A percentile compares a stretch with the other conserved stretches of the same genome.
Conservation (phyloP, 306 rosid genomes). For the Casuarina cunninghamiana region DNA sequence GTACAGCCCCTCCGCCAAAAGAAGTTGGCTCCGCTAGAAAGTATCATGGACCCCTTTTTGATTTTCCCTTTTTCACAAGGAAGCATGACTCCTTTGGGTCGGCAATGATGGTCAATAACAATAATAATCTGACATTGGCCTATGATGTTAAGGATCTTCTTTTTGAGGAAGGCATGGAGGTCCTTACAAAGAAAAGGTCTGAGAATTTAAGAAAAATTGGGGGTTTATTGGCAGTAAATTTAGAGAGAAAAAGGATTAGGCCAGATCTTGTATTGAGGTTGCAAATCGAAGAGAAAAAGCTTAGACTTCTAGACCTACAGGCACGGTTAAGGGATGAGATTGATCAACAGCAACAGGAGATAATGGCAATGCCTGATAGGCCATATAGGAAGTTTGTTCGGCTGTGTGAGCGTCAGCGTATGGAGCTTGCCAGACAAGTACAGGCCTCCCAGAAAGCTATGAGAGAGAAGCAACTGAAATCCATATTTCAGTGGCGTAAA, state of each 20-base stretch:
- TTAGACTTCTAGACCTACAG: conserved; percentile 82
- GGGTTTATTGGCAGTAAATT: conserved; percentile 82
- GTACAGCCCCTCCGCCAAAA: conserved; percentile 58
- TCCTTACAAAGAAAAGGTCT: conserved; percentile 68
- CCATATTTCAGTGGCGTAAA: conserved; percentile 95
- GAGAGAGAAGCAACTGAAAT: conserved; percentile 91
- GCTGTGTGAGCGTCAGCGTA: conserved; percentile 92
- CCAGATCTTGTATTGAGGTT: conserved; percentile 89
- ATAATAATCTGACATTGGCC: conserved; percentile 72
- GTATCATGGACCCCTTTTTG: conserved; percentile 97
- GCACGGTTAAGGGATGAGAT: conserved; percentile 92
- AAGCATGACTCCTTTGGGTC: conserved; percentile 90
- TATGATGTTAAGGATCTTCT: conserved; percentile 91
- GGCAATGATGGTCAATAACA: conserved; percentile 62
- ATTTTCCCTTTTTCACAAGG: conserved; percentile 95
- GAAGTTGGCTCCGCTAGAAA: conserved; percentile 66
- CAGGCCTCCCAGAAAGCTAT: conserved; percentile 84
- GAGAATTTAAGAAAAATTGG: conserved; percentile 85
- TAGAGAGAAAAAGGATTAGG: conserved; percentile 91
- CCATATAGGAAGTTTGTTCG: conserved; percentile 92
- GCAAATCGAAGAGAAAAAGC: conserved; percentile 96
- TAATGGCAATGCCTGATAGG: conserved; percentile 99
- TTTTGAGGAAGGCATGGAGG: conserved; percentile 83
- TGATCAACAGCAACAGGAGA: conserved; percentile 96
- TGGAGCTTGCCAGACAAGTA: conserved; percentile 89